Evolutionary conservation across 176 grass and related monocot genomes (phyloP).

Genomic region (Tillandsia leiboldiana): DNA sequence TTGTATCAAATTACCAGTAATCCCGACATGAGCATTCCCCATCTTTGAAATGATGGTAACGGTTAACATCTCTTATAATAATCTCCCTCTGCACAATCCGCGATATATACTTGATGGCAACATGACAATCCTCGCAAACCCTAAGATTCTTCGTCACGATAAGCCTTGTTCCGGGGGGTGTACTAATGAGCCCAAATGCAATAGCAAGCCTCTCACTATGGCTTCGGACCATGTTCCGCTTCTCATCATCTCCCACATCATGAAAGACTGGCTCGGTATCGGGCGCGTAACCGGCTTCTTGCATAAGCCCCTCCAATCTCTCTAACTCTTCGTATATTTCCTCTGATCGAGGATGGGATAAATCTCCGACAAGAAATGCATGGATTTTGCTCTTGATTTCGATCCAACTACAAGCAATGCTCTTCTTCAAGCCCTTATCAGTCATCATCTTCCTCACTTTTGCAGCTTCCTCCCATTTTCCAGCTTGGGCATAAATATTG

Average conservation of each 20-base stretch:
- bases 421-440: conserved; percentile 57
- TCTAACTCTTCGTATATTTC: conserved; percentile 60
- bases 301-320: conserved; percentile 60
- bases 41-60: conserved; percentile 62
- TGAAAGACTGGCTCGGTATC: conserved; percentile 60
- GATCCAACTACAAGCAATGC: conserved; percentile 70
- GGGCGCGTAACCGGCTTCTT: conserved; percentile 54
- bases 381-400: conserved; percentile 57
- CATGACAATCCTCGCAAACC: conserved; percentile 74
- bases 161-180: conserved; percentile 53
- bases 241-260: conserved; percentile 69
- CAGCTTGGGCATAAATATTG: conserved; percentile 66
- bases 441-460: conserved; percentile 54
- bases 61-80: conserved; percentile 78
- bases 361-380: conserved; percentile 65
- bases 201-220: conserved; percentile 75
- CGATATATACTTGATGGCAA: conserved; percentile 73
- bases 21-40: conserved; percentile 81
- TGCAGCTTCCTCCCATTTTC: conserved; percentile 64
- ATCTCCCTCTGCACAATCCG: conserved; percentile 51
- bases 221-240: conserved; percentile 49
- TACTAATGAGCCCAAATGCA: conserved; percentile 73
- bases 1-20: conserved; percentile 30
- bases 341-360: conserved; percentile 54
- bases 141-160: conserved; percentile 66